Percentiles rank a stretch among this genome's conserved stretches.
Conservation (phyloP, 768 basidiomycete species). For the Mycena amicta region DNA sequence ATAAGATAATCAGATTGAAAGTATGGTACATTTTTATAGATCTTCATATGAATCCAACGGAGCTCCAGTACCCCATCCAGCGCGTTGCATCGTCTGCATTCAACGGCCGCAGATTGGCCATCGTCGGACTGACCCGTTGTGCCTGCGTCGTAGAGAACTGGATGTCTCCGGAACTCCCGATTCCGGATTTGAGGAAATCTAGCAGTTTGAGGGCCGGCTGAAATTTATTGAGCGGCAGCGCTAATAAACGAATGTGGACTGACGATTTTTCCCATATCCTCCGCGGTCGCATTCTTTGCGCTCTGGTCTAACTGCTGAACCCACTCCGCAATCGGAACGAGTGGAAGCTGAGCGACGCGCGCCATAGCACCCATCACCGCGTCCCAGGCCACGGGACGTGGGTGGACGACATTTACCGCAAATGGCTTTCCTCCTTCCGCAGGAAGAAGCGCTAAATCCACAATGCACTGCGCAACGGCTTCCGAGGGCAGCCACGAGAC, state of each 20-base stretch:
- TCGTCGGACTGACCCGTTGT: neutral
- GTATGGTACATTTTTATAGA: no score
- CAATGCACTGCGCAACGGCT: conserved; percentile 28
- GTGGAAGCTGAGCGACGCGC: neutral
- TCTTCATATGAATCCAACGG: neutral
- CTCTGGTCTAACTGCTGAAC: neutral
- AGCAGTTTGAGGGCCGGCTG: conserved; percentile 5
- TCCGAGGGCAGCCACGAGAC: conserved; percentile 34
- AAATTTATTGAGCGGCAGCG: neutral
- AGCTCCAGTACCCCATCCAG: conserved; percentile 3
- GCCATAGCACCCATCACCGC: conserved; percentile 8
- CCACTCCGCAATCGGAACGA: neutral
- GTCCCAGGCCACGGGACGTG: conserved; percentile 31
- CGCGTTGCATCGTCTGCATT: neutral
- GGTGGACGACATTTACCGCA: conserved; percentile 37
- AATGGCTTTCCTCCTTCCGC: conserved; percentile 19
- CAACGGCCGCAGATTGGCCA: neutral
- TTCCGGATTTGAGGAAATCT: neutral
- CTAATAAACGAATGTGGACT: neutral
- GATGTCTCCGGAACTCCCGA: neutral
- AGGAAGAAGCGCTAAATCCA: conserved; percentile 29
- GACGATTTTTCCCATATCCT: neutral
- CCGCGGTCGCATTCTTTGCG: neutral
- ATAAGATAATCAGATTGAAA: no score
- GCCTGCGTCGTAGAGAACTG: neutral